These are phyloP conservation scores for Rutstroemia sp. DNA, from an alignment of 2,329 filamentous ascomycete genomes.

Conservation along the genomic window DNA sequence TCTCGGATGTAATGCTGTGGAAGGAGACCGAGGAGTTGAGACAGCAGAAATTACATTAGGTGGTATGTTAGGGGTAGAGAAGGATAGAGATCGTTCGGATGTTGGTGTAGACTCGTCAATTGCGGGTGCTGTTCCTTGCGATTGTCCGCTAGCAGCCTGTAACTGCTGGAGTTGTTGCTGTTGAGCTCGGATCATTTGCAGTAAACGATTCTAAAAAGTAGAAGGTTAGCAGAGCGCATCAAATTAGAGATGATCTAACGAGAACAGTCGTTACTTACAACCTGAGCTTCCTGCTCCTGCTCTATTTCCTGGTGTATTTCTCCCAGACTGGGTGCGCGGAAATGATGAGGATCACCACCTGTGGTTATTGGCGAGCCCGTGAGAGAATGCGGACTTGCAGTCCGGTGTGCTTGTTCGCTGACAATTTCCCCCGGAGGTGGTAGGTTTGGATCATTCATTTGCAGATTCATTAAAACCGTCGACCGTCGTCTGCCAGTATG, in stretches of 20 bases:
- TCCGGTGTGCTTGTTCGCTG: constrained; percentile 35
- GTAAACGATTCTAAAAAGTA: constrained; percentile 55
- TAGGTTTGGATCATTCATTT: constrained; percentile 61
- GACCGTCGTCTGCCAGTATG: constrained; percentile 54
- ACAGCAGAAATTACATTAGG: constrained; percentile 33
- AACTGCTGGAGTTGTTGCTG: constrained; percentile 62
- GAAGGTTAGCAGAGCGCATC: no score
- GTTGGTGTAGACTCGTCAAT: constrained; percentile 36
- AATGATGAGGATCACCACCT: constrained; percentile 50
- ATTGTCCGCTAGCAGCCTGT: constrained; percentile 35
- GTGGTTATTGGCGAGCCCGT: constrained; percentile 38
- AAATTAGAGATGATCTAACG: no score
- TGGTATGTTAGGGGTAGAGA: constrained; percentile 33
- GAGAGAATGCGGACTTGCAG: constrained; percentile 39
- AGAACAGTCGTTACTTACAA: constrained; percentile 40
- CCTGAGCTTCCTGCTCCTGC: constrained; percentile 71
- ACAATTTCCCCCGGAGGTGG: constrained; percentile 64
- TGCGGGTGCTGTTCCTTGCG: constrained; percentile 33
- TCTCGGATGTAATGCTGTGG: constrained; percentile 35
- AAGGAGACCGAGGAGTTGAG: constrained; percentile 45
- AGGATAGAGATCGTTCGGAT: constrained; percentile 38
- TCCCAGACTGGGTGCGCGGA: constrained; percentile 62
- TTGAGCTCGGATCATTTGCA: constrained; percentile 70
- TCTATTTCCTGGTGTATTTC: constrained; percentile 75
- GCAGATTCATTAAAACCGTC: constrained; percentile 64